These are phyloP conservation scores for Neopestalotiopsis sp. DNA, from an alignment of 2,329 filamentous ascomycete species.

Conservation along the genomic window DNA sequence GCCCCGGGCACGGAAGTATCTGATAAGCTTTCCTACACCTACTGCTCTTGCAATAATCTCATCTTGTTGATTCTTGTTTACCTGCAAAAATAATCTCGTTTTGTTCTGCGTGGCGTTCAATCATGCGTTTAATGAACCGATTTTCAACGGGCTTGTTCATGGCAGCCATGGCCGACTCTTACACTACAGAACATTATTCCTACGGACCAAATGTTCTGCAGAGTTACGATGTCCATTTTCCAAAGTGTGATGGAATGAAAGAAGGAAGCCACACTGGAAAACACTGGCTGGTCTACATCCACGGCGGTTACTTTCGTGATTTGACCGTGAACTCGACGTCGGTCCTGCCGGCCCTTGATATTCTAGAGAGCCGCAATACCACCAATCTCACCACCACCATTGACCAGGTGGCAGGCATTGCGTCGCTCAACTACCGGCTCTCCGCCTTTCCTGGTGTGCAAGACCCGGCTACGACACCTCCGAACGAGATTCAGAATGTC, in stretches of 20 bases:
- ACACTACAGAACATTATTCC: neutral
- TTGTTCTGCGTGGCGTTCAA: neutral
- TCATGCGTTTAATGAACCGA: neutral
- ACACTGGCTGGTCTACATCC: constrained; percentile 6
- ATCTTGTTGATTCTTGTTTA: neutral
- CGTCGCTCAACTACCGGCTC: constrained; percentile 8
- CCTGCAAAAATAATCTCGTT: no score
- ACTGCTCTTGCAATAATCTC: neutral
- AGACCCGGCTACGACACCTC: constrained; percentile 1
- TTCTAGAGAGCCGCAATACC: constrained; percentile 7
- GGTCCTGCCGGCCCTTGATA: neutral
- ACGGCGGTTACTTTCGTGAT: constrained; percentile 11
- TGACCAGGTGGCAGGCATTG: constrained; percentile 5
- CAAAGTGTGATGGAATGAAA: neutral
- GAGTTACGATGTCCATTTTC: constrained; percentile 10
- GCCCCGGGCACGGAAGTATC: no score
- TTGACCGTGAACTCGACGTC: constrained; percentile 13
- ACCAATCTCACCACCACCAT: constrained; percentile 12
- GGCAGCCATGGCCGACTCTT: neutral
- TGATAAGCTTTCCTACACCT: no score
- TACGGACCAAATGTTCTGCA: constrained; percentile 13
- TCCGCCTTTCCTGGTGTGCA: constrained; percentile 8
- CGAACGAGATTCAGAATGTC: constrained; percentile 3
- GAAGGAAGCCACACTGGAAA: neutral
- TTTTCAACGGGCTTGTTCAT: neutral